Evolutionary conservation across 164 flowering plant genomes (phyloP), one percentile per base, ranked within the genome.

Genomic region (Sedum album): DNA sequence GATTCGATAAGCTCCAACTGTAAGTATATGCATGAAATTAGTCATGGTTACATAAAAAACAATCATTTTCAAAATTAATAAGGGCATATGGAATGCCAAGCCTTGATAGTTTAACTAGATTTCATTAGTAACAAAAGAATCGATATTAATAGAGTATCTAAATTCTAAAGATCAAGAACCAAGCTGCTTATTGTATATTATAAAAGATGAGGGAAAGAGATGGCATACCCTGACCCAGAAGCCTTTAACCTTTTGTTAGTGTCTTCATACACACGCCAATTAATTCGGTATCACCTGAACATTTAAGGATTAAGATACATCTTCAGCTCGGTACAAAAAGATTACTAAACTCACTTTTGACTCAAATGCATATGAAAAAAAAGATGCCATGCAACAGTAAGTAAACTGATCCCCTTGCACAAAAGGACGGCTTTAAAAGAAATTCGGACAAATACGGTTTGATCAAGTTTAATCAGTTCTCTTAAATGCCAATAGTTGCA

Each of bases 211-310:
- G 57, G 21, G 7, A 6, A n/a, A 51, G 23, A 51, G 57, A 51
- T 21, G 26, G 6, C 11, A 5, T 51, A 51, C 57, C 57, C 57
- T 51, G 57, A n/a, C n/a, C 57, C 21, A 26, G 23, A 2, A 5
- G 13, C 8, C 28, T n/a, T n/a, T n/a, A n/a, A 21, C 4, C 57
- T 51, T 23, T 18, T 18, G 23, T 49, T 18, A 4, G 5, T 49
- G 23, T 2, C 55, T 49, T 49, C 55, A 18, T 21, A 49, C 55
- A n/a, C 26, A 23, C 13, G 26, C 26, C 57, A 51, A 23, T 25
- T 5, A 51, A 51, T 51, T 51, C 57, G 21, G 57, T n/a, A 51
- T 51, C 26, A 51, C 26, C 57, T 51, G 57, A n/a, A n/a, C 57
- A 23, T 51, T 9, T n/a, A 51, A 51, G 57, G 26, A 5, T n/a